These are phyloP conservation scores for Fusarium aywerte DNA, from an alignment of 2,329 filamentous ascomycete genomes.

Conservation along the genomic window DNA sequence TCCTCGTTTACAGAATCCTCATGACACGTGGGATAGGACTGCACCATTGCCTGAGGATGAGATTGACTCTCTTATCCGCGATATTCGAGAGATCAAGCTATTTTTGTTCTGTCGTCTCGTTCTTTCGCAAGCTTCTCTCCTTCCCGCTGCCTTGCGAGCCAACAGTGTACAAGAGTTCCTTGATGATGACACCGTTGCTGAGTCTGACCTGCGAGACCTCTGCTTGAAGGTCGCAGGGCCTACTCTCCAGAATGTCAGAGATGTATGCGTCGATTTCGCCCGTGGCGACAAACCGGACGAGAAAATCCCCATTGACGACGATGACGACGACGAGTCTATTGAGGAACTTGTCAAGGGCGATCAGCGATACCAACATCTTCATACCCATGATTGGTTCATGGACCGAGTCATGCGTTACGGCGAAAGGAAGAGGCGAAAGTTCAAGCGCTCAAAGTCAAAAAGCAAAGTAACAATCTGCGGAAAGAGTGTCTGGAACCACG, in stretches of 20 bases:
- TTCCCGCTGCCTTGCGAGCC: slow-evolving; percentile 44
- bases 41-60: slow-evolving; percentile 44
- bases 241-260: slow-evolving; percentile 44
- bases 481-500: slow-evolving; percentile 47
- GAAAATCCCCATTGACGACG: not conserved
- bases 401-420: slow-evolving; percentile 9
- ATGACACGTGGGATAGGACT: slow-evolving; percentile 41
- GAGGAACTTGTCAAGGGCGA: slow-evolving; percentile 33
- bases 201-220: slow-evolving; percentile 45
- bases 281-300: slow-evolving; percentile 40
- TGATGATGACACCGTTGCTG: slow-evolving; percentile 38
- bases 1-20: too few relatives aligned
- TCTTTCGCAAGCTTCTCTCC: slow-evolving; percentile 42
- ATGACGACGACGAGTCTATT: slow-evolving; percentile 26
- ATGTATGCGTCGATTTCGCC: slow-evolving; percentile 48
- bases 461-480: slow-evolving; percentile 44
- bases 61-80: slow-evolving; percentile 37
- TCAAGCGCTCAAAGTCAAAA: slow-evolving; percentile 24
- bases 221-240: slow-evolving; percentile 46
- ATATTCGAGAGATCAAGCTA: slow-evolving; percentile 46
- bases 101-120: slow-evolving; percentile 46
- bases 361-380: slow-evolving; percentile 35
- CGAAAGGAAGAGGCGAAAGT: slow-evolving; percentile 5
- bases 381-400: slow-evolving; percentile 40
- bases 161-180: slow-evolving; percentile 44